These are phyloP conservation scores for Colletotrichum chrysophilum DNA, from an alignment of 2,329 filamentous ascomycete species.

Conservation along the genomic window DNA sequence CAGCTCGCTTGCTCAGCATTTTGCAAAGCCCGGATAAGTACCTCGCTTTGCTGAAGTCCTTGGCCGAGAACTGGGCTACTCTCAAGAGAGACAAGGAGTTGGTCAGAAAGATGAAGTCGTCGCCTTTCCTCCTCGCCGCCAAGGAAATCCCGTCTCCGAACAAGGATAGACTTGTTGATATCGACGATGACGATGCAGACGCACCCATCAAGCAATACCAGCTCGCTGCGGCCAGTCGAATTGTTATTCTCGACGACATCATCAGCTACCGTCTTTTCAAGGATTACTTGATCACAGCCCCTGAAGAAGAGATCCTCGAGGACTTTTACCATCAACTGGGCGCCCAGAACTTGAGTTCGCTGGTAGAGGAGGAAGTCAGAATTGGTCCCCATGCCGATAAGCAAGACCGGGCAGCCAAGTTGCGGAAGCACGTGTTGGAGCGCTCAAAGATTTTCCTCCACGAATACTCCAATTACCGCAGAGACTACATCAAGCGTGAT, in stretches of 20 bases:
- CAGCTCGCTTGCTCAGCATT: slow-evolving; percentile 78
- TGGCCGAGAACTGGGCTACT: slow-evolving; percentile 73
- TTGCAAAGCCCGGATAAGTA: slow-evolving; percentile 88
- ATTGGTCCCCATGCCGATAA: slow-evolving; percentile 72
- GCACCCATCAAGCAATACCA: slow-evolving; percentile 78
- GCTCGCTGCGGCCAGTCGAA: slow-evolving; percentile 72
- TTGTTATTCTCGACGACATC: slow-evolving; percentile 86
- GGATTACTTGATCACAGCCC: slow-evolving; percentile 81
- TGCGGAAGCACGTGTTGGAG: slow-evolving; percentile 85
- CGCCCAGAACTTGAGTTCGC: slow-evolving; percentile 73
- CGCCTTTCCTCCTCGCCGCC: slow-evolving; percentile 83
- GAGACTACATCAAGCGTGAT: slow-evolving; percentile 84
- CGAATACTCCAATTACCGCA: slow-evolving; percentile 71
- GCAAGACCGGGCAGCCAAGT: slow-evolving; percentile 69
- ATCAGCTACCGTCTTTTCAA: slow-evolving; percentile 90
- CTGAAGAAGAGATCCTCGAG: slow-evolving; percentile 87
- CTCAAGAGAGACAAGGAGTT: slow-evolving; percentile 82
- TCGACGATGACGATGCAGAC: slow-evolving; percentile 66
- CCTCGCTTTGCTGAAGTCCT: slow-evolving; percentile 77
- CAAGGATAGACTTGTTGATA: slow-evolving; percentile 52
- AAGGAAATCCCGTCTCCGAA: slow-evolving; percentile 63
- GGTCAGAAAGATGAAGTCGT: slow-evolving; percentile 75
- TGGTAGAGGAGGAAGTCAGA: slow-evolving; percentile 79
- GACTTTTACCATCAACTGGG: slow-evolving; percentile 85
- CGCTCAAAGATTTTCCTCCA: slow-evolving; percentile 89